phyloP scores from a whole-genome alignment of 169 alveolate species.

The Eimeria tenella region DNA sequence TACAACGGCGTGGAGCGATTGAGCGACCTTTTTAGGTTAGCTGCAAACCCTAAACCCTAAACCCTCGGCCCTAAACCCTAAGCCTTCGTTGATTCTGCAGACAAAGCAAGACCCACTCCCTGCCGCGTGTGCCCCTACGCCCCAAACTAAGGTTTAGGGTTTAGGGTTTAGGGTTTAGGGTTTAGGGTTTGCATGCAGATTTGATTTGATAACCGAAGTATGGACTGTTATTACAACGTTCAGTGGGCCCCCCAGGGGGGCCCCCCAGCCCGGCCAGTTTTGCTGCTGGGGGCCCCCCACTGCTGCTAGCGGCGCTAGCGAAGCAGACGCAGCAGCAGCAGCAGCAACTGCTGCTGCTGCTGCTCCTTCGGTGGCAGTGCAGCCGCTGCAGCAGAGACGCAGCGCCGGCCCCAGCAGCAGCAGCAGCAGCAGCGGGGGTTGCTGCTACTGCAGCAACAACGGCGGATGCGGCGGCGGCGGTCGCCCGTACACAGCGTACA shows the following conservation, averaged over 20 bases:
- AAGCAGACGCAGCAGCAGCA: neutral
- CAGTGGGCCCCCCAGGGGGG: slow-evolving; percentile 25
- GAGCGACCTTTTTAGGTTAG: slow-evolving; percentile 87
- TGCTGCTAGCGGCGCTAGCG: slow-evolving; percentile 37
- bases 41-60: slow-evolving; percentile 1
- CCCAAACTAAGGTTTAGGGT: neutral
- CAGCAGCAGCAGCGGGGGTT: slow-evolving; percentile 1
- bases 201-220: slow-evolving; percentile 8
- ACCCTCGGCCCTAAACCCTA: neutral
- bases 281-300: slow-evolving; percentile 80
- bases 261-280: slow-evolving; percentile 20
- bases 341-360: slow-evolving; percentile 46
- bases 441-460: slow-evolving; percentile 21
- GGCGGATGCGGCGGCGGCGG: slow-evolving; percentile 21
- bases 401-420: slow-evolving; percentile 20
- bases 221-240: slow-evolving; percentile 25
- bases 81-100: neutral
- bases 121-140: too few species aligned
- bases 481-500: slow-evolving; percentile 3
- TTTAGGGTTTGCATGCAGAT: neutral
- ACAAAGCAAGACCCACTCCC: too few species aligned
- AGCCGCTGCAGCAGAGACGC: neutral
- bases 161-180: slow-evolving; percentile 15
- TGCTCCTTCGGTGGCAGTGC: neutral
- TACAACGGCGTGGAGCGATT: slow-evolving; percentile 90